These are phyloP conservation scores for Trichoderma citrinoviride DNA, from an alignment of 2,329 filamentous ascomycete species.

Conservation along the genomic window DNA sequence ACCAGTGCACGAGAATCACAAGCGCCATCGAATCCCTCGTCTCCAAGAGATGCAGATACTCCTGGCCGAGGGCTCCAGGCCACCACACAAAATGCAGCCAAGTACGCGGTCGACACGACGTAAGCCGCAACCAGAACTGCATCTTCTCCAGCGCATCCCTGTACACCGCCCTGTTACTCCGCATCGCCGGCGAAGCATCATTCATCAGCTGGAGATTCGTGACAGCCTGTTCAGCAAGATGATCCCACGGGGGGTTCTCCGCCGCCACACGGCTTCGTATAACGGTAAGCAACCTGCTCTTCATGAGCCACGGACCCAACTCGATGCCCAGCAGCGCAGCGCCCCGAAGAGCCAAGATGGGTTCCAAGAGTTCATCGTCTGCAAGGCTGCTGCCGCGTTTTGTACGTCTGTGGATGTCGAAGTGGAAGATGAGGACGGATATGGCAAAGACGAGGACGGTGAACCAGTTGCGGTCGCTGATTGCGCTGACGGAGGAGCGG, in stretches of 20 bases:
- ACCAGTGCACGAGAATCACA: slow-evolving; percentile 6
- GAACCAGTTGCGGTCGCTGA: slow-evolving; percentile 15
- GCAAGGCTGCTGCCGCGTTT: not conserved
- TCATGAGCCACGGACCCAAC: not conserved
- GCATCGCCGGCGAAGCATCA: not conserved
- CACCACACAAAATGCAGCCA: slow-evolving; percentile 14
- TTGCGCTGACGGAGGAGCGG: not conserved
- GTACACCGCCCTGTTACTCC: not conserved
- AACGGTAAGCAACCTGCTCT: not conserved
- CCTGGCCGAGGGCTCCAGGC: not conserved
- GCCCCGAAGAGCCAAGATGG: not conserved
- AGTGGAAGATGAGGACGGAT: slow-evolving; percentile 13
- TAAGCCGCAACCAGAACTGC: slow-evolving; percentile 1
- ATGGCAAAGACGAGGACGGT: slow-evolving; percentile 14
- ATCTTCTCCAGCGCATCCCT: not conserved
- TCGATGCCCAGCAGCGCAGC: not conserved
- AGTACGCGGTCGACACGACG: not conserved
- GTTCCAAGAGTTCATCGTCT: not conserved
- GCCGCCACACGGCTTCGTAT: not conserved
- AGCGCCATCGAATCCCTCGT: slow-evolving; percentile 2
- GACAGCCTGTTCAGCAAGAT: slow-evolving; percentile 1
- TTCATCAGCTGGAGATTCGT: not conserved
- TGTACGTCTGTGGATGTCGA: slow-evolving; percentile 16
- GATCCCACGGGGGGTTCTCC: slow-evolving; percentile 2
- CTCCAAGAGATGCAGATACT: not conserved